A percentile compares a stretch with the other conserved stretches of the same genome.
phyloP scores from a whole-genome alignment of 1,284 basidiomycete genomes.

The Ustilago bromivora region DNA sequence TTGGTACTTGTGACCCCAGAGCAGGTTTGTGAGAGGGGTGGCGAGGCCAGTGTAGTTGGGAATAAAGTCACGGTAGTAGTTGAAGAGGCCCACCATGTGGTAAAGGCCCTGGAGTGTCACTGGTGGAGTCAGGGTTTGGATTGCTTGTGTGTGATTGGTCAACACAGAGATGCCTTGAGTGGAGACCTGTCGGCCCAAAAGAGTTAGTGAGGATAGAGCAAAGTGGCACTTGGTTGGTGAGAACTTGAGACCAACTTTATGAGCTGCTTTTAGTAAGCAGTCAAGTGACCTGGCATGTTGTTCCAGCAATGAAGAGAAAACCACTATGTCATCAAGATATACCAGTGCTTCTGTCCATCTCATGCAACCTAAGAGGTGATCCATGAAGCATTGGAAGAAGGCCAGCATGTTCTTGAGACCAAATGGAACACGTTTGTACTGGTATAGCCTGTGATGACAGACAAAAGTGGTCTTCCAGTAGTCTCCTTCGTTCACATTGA shows the following conservation, averaged over 20 bases:
- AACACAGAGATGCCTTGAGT: neutral
- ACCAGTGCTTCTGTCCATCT: conserved; percentile 5
- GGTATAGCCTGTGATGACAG: neutral
- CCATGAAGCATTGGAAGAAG: conserved; percentile 6
- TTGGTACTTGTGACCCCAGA: neutral
- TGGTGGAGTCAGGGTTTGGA: neutral
- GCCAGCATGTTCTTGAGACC: neutral
- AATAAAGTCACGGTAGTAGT: conserved; percentile 15
- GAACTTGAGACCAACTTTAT: neutral
- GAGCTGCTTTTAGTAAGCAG: neutral
- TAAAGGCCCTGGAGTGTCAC: neutral
- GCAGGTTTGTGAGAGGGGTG: neutral
- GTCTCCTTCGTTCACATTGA: neutral
- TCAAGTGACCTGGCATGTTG: neutral
- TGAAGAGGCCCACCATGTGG: conserved; percentile 14
- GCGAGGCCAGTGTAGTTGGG: conserved; percentile 2
- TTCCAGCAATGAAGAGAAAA: neutral
- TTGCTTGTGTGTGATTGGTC: neutral
- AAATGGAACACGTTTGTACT: neutral
- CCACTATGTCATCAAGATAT: neutral
- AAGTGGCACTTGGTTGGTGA: conserved; percentile 3
- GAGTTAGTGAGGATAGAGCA: neutral
- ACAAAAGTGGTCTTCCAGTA: neutral
- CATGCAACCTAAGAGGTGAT: neutral
- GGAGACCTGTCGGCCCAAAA: neutral